These are phyloP conservation scores for Fusarium floridanum DNA, from an alignment of 2,329 filamentous ascomycete species.

Conservation along the genomic window DNA sequence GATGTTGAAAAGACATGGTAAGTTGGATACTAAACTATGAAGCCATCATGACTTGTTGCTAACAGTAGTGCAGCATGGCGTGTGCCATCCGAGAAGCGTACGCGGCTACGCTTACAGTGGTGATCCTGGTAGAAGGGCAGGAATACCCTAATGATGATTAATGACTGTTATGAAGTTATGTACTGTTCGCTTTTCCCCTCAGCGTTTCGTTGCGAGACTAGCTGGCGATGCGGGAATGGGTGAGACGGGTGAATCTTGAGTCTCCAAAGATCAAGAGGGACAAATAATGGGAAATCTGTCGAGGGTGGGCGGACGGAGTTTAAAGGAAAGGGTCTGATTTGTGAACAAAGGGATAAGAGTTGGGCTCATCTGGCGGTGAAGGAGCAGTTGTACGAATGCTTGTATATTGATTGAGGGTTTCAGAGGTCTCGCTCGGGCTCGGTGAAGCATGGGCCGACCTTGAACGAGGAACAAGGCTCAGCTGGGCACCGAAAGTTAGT, in stretches of 20 bases:
- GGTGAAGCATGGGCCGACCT: constrained; percentile 1
- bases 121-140: constrained; percentile 72
- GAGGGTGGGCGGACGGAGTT: constrained; percentile 5
- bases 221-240: constrained; percentile 10
- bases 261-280: constrained; percentile 8
- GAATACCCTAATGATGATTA: constrained; percentile 59
- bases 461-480: not conserved
- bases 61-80: constrained; percentile 66
- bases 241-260: constrained; percentile 24
- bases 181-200: constrained; percentile 19
- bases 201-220: constrained; percentile 21
- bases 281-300: constrained; percentile 8
- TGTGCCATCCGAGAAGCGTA: constrained; percentile 83
- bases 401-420: constrained; percentile 8
- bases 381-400: not conserved
- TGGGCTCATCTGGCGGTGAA: constrained; percentile 16
- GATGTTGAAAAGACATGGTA: constrained; percentile 77
- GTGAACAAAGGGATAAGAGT: constrained; percentile 12
- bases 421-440: constrained; percentile 7
- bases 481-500: not conserved
- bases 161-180: constrained; percentile 44
- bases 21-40: constrained; percentile 45
- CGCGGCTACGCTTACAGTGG: constrained; percentile 78
- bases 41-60: constrained; percentile 9
- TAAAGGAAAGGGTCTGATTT: constrained; percentile 19